A percentile compares a stretch with the other conserved stretches of the same genome.
Conservation (phyloP, 768 basidiomycete species). For the Calocybe cyanea region DNA sequence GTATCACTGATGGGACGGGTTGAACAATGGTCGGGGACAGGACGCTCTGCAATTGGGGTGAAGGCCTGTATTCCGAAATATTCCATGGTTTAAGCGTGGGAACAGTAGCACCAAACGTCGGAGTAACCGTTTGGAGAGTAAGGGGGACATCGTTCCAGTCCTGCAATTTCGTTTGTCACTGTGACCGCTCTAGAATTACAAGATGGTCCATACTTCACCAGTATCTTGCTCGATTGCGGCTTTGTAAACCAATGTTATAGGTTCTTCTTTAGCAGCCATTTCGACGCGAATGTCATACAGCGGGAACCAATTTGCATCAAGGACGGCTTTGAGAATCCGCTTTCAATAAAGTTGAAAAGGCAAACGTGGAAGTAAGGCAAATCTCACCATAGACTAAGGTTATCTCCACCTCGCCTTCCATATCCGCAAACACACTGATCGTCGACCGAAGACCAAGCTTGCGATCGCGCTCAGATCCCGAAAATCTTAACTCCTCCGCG, state of each 20-base stretch:
- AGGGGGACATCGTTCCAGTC: constrained; percentile 40
- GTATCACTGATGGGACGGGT: not conserved
- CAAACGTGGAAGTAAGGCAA: not conserved
- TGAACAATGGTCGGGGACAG: not conserved
- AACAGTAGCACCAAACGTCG: constrained; percentile 35
- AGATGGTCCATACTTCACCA: constrained; percentile 30
- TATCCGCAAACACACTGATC: constrained; percentile 34
- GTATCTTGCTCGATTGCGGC: constrained; percentile 35
- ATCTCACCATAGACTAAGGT: constrained; percentile 34
- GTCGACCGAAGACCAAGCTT: constrained; percentile 26
- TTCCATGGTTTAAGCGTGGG: constrained; percentile 36
- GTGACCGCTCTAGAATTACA: not conserved
- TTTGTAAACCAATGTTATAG: constrained; percentile 35
- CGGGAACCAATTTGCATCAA: constrained; percentile 25
- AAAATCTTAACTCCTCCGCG: constrained; percentile 19
- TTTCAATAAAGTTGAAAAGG: not conserved
- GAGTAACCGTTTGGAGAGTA: constrained; percentile 39
- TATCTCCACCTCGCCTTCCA: constrained; percentile 34
- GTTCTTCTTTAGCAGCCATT: constrained; percentile 28
- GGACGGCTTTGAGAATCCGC: constrained; percentile 1
- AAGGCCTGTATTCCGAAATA: constrained; percentile 17
- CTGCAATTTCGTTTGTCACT: constrained; percentile 15
- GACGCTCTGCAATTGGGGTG: not conserved
- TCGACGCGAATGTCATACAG: constrained; percentile 37
- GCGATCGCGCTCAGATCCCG: constrained; percentile 15